Base-by-base conservation (phyloP, 257 asterid genomes). In the Rauvolfia tetraphylla region DNA sequence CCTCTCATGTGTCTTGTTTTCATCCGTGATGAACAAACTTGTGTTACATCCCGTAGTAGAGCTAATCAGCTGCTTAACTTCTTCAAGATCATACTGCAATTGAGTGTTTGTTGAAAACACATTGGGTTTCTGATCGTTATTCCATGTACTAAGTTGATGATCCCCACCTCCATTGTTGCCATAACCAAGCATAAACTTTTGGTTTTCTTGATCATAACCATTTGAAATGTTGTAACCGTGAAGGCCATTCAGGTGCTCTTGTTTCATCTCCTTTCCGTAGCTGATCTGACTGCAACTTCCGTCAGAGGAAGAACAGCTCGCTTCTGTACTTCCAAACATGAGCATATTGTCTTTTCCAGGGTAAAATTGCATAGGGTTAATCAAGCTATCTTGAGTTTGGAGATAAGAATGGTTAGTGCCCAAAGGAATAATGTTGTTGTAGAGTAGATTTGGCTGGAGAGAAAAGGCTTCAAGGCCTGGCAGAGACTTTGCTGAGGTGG, bases 241-340 rank as follows among this genome's bases (percentile, higher is more conserved):
- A 20, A 76, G 29, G 38, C 68, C 41, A 27, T 39, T 3, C 1
- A 81, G 79, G 51, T 82, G 86, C 58, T 91, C 95, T 79, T 80
- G 90, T 41, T 89, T 91, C 51, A 83, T 79, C 53, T 86, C 92
- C 58, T 87, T 85, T 17, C 92, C 92, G 41, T 83, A 79, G 73
- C 84, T 84, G 57, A 87, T 79, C 51, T 89, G 86, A 70, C 86
- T 76, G 63, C 88, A 81, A 44, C 92, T 88, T 36, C 88, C 90
- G 77, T 88, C 93, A 1, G 97, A 91, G 23, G 97, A 89, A 0
- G 93, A 88, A 72, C 95, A 86, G 70, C 90, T 88, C 31, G 86
- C 79, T 38, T 82, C 87, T 12, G 79, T 75, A 0, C 90, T 89
- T 33, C 96, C 92, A 29, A 89, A 89, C 31, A 83, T 38, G 0